Conservation (phyloP, 2,329 filamentous ascomycete species). For the Ascosphaera aggregata region DNA sequence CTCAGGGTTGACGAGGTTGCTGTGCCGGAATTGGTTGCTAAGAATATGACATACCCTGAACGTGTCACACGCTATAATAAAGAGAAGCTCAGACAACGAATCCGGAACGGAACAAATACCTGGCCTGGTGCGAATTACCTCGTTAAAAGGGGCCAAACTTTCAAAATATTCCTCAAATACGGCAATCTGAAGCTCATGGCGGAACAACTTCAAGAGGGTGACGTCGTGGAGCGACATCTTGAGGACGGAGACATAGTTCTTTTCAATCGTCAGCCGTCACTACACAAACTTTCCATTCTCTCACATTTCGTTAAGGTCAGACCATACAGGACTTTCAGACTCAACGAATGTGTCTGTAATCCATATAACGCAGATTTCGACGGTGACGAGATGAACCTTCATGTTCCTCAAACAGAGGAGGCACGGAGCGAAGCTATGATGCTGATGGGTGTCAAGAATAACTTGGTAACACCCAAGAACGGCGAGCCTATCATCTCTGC, state of each 20-base stretch:
- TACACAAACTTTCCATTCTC: slow-evolving; percentile 99
- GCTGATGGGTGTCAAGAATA: slow-evolving; percentile 90
- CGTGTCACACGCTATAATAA: slow-evolving; percentile 98
- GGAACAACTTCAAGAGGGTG: slow-evolving; percentile 98
- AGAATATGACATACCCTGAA: slow-evolving; percentile 86
- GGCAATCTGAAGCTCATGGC: slow-evolving; percentile 57
- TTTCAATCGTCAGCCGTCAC: slow-evolving; percentile 96
- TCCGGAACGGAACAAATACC: slow-evolving; percentile 82
- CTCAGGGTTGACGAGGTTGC: slow-evolving; percentile 92
- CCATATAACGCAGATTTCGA: slow-evolving; percentile 99
- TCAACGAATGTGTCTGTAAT: slow-evolving; percentile 92
- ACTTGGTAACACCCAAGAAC: slow-evolving; percentile 93
- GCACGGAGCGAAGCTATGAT: slow-evolving; percentile 85
- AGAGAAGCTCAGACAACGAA: slow-evolving; percentile 64
- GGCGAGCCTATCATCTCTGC: slow-evolving; percentile 99
- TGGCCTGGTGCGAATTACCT: slow-evolving; percentile 95
- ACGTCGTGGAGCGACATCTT: slow-evolving; percentile 93
- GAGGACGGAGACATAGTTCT: slow-evolving; percentile 95
- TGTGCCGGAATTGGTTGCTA: slow-evolving; percentile 80
- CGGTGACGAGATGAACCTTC: slow-evolving; percentile 99
- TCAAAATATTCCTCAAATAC: slow-evolving; percentile 80
- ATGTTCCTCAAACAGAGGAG: slow-evolving; percentile 95
- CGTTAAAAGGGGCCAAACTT: slow-evolving; percentile 79
- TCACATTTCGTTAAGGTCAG: slow-evolving; percentile 92
- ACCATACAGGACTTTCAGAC: slow-evolving; percentile 95